Base-by-base conservation (phyloP, 495 filamentous ascomycete genomes). In the Echria macrotheca region DNA sequence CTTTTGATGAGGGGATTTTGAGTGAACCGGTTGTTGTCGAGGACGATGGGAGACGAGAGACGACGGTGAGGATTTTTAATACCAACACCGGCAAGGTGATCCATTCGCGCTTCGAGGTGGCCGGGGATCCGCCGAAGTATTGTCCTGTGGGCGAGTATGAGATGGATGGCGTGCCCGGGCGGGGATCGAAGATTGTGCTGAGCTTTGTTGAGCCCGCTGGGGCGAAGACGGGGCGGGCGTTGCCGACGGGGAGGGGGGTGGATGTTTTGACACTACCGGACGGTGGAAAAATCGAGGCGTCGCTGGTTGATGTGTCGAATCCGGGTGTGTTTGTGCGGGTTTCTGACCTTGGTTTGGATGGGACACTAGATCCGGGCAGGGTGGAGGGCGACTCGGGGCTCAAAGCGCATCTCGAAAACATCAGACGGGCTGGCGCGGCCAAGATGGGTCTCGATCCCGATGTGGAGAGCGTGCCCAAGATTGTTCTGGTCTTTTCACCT, bases 151-250 rank as follows among this genome's bases (percentile, higher is more conserved):
- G 84, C 0, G 67, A 74, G 6, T 85, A 83, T 48, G 61, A 70
- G 4, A 85, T 89, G 53, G 83, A 83, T 62, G 85, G 85, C 0
- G 86, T 89, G 0, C 67, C 77, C 0, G 84, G 83, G 0, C 77
- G 65, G 1, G 77, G 66, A 2, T 73, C 80, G 0, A 70, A 64
- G 10, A 74, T 89, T 22, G 62, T 73, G 14, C 69, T 88, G 8
- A 74, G 78, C 40, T 90, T 89, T 52, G 48, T 84, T 11, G 64
- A 82, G 22, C 85, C 85, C 0, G 83, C 78, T 0, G 86, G 85
- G 0, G 78, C 82, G 2, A 82, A 78, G 54, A 89, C 85, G 1
- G 84, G 84, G 2, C 71, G 71, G 31, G 55, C 82, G 22, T 58
- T 89, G 15, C 85, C 85, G 3, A 88, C 85, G 0, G 81, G 82